A percentile compares a stretch with the other conserved stretches of the same genome.
phyloP scores from a whole-genome alignment of 1,284 basidiomycete genomes.

The Nidula niveotomentosa region DNA sequence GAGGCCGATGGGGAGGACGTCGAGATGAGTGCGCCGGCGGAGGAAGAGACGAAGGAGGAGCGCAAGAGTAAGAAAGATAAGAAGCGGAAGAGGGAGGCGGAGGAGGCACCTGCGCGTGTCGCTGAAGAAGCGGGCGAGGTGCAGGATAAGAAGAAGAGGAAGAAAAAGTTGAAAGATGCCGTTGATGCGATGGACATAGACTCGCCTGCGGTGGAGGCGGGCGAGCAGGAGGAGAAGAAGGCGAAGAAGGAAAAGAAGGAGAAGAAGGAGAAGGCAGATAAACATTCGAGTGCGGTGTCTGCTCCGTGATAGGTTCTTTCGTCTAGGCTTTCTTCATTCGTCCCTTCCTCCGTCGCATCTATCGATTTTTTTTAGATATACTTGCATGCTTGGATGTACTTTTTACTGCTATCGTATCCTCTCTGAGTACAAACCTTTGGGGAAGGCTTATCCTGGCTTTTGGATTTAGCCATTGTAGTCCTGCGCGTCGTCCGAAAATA shows the following conservation, averaged over 20 bases:
- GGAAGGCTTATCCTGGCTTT: too few relatives aligned
- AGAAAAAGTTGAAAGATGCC: conserved; percentile 8
- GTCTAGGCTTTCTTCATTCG: background rate
- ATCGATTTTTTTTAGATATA: too few relatives aligned
- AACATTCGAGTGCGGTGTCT: background rate
- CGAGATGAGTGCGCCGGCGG: conserved; percentile 4
- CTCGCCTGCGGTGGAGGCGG: conserved; percentile 1
- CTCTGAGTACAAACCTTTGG: too few relatives aligned
- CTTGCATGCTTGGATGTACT: too few relatives aligned
- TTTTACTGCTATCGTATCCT: too few relatives aligned
- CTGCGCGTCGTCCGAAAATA: too few relatives aligned
- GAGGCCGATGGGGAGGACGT: conserved; percentile 10
- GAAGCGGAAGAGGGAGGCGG: conserved; percentile 7
- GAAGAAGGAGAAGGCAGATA: conserved; percentile 11
- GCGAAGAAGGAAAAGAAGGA: conserved; percentile 22
- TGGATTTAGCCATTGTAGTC: too few relatives aligned
- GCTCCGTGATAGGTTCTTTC: background rate
- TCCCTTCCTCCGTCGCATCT: too few relatives aligned
- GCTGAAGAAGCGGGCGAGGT: conserved; percentile 4
- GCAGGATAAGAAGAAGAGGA: conserved; percentile 19
- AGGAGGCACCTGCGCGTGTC: conserved; percentile 10
- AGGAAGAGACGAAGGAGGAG: conserved; percentile 10
- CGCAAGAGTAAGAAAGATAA: conserved; percentile 9
- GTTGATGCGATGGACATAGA: too few relatives aligned
- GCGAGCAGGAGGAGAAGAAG: conserved; percentile 10